Percentiles rank a stretch among this genome's conserved stretches.
These are phyloP conservation scores for Ceratobasidium sp. DNA, from an alignment of 1,284 basidiomycete species.

Conservation along the genomic window DNA sequence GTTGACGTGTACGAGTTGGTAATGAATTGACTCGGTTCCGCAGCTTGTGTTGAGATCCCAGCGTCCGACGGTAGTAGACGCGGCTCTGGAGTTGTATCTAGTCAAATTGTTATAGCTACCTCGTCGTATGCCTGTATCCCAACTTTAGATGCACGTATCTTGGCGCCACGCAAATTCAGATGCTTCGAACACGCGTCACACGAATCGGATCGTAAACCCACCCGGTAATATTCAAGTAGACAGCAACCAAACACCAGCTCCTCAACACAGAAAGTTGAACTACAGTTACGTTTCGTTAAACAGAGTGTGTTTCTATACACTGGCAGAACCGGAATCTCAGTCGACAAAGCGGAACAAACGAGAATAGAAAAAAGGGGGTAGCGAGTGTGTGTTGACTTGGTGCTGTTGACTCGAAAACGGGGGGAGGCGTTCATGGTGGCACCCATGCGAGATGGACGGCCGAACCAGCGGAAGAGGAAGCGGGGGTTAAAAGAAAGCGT, in stretches of 20 bases:
- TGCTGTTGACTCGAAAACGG: background rate
- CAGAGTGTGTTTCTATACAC: constrained; percentile 22
- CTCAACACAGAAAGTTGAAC: too few relatives aligned
- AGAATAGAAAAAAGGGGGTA: background rate
- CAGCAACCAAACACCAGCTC: background rate
- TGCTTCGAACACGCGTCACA: too few relatives aligned
- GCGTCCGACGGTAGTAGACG: too few relatives aligned
- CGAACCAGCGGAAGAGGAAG: constrained; percentile 1
- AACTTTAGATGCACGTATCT: too few relatives aligned
- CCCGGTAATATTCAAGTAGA: background rate
- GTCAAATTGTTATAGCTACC: too few relatives aligned
- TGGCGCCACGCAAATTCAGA: too few relatives aligned
- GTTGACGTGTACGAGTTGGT: too few relatives aligned
- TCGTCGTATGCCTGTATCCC: too few relatives aligned
- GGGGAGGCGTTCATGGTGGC: background rate
- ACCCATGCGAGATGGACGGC: background rate
- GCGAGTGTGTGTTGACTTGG: constrained; percentile 3
- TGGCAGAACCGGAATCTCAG: background rate
- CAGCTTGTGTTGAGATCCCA: too few relatives aligned
- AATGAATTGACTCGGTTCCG: too few relatives aligned
- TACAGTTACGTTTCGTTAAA: background rate
- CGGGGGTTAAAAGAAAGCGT: background rate
- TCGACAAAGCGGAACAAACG: constrained; percentile 4
- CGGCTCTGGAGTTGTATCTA: too few relatives aligned
- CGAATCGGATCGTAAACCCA: background rate